A percentile compares a stretch with the other conserved stretches of the same genome.
These are phyloP conservation scores for Sergeia podlipaevii DNA, from an alignment of 208 protist species.

Conservation along the genomic window DNA sequence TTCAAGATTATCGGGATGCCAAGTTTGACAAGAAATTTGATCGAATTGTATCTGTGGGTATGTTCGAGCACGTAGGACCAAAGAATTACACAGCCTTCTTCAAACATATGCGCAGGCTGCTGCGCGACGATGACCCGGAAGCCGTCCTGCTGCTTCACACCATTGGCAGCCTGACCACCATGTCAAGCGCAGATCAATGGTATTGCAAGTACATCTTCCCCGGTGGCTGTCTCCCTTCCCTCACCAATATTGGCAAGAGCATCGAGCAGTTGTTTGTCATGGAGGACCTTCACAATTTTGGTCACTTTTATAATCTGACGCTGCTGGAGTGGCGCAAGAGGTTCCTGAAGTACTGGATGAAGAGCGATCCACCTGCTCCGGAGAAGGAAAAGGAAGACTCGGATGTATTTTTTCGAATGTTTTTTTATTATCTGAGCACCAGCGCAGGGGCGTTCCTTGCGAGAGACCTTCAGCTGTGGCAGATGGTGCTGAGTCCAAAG, in stretches of 20 bases:
- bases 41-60: constrained; percentile 73
- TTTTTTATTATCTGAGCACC: constrained; percentile 68
- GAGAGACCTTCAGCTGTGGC: constrained; percentile 57
- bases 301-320: constrained; percentile 49
- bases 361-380: background rate
- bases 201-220: constrained; percentile 87
- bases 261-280: constrained; percentile 48
- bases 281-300: constrained; percentile 65
- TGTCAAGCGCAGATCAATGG: constrained; percentile 63
- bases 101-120: constrained; percentile 42
- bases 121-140: constrained; percentile 50
- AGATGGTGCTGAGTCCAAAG: constrained; percentile 46
- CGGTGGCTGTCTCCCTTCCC: constrained; percentile 46
- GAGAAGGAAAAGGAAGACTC: constrained; percentile 1
- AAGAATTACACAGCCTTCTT: constrained; percentile 79
- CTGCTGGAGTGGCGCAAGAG: constrained; percentile 50
- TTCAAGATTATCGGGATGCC: constrained; percentile 76
- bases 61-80: constrained; percentile 84
- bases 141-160: constrained; percentile 69
- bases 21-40: constrained; percentile 47
- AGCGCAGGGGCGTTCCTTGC: constrained; percentile 44
- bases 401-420: constrained; percentile 55
- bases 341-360: constrained; percentile 33
- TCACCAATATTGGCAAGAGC: constrained; percentile 31
- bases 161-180: constrained; percentile 63